These are phyloP conservation scores for Tuber microsphaerosporum DNA, from an alignment of 495 filamentous ascomycete genomes.

Conservation along the genomic window DNA sequence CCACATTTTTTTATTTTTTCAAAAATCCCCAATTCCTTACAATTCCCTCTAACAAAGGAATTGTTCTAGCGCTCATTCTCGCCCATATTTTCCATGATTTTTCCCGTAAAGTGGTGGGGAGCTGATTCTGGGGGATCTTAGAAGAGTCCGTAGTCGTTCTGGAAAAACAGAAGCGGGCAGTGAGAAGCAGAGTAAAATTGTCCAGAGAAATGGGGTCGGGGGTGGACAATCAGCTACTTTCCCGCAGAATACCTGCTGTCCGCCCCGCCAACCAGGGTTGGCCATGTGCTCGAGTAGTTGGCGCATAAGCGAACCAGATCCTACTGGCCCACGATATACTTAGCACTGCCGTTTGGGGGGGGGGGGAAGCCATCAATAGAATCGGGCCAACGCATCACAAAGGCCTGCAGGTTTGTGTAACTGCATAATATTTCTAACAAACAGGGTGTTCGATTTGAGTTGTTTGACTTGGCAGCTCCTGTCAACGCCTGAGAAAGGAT, in stretches of 20 bases:
- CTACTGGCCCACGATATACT: constrained; percentile 31
- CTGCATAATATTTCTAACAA: neutral
- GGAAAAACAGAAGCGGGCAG: neutral
- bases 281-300: constrained; percentile 27
- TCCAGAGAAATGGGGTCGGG: neutral
- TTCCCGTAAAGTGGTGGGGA: neutral
- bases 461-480: constrained; percentile 31
- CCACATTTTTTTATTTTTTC: constrained; percentile 19
- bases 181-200: neutral
- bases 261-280: constrained; percentile 38
- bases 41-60: neutral
- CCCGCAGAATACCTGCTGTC: constrained; percentile 6
- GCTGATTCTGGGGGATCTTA: neutral
- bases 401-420: neutral
- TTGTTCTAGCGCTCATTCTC: neutral
- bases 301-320: constrained; percentile 15
- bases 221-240: constrained; percentile 13
- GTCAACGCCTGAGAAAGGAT: neutral
- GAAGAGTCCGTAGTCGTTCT: neutral
- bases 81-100: neutral
- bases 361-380: constrained; percentile 19
- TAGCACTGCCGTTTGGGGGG: constrained; percentile 23
- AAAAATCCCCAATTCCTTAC: neutral
- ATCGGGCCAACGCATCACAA: constrained; percentile 35
- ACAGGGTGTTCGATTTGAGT: constrained; percentile 35